Percentiles rank a stretch among this genome's conserved stretches.
These are phyloP conservation scores for Saccharomyces kudriavzevii DNA, from an alignment of 805 yeast species.

Conservation along the genomic window DNA sequence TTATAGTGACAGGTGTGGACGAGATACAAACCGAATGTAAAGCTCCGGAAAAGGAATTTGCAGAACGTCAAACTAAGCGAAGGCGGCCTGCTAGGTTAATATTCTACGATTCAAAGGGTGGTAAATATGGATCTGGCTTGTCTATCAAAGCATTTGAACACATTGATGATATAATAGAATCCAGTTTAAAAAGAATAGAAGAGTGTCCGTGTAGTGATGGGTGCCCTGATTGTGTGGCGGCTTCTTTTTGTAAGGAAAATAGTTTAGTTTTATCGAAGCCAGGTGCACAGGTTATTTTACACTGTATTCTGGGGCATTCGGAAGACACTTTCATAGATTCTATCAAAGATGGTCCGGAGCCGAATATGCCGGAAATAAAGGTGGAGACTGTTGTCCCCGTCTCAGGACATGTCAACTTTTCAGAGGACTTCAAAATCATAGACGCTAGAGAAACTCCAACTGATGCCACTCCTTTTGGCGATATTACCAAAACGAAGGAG, in stretches of 20 bases:
- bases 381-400: slow-evolving; percentile 64
- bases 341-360: slow-evolving; percentile 66
- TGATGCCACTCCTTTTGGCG: neutral
- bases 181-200: slow-evolving; percentile 50
- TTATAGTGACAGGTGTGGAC: slow-evolving; percentile 61
- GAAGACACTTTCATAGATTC: slow-evolving; percentile 21
- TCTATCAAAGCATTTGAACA: slow-evolving; percentile 73
- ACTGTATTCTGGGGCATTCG: slow-evolving; percentile 49
- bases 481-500: neutral
- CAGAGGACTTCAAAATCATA: slow-evolving; percentile 51
- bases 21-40: slow-evolving; percentile 92
- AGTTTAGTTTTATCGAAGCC: slow-evolving; percentile 79
- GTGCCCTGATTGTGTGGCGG: slow-evolving; percentile 78
- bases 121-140: slow-evolving; percentile 70
- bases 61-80: slow-evolving; percentile 60
- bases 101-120: slow-evolving; percentile 79
- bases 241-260: slow-evolving; percentile 70
- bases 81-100: slow-evolving; percentile 81
- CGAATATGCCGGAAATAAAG: slow-evolving; percentile 56
- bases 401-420: slow-evolving; percentile 47
- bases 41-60: slow-evolving; percentile 94
- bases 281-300: slow-evolving; percentile 67
- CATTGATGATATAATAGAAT: slow-evolving; percentile 54
- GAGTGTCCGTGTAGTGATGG: slow-evolving; percentile 65
- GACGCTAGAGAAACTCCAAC: slow-evolving; percentile 28